A percentile compares a stretch with the other conserved stretches of the same genome.
phyloP scores from a whole-genome alignment of 306 rosid genomes.

The Begonia peltatifolia region DNA sequence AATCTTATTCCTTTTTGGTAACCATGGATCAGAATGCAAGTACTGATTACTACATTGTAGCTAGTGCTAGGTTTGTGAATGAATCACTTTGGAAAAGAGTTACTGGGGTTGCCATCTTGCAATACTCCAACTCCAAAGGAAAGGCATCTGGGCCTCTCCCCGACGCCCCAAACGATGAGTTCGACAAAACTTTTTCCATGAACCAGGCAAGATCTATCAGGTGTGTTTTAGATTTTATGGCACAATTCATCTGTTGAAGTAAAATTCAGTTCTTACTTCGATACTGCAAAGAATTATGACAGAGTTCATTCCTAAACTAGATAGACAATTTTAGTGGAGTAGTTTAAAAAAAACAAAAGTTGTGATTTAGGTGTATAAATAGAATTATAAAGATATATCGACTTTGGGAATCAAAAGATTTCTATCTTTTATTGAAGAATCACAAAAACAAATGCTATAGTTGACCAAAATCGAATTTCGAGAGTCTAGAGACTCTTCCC shows the following conservation, averaged over 20 bases:
- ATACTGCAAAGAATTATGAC: neutral
- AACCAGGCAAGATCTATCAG: slow-evolving; percentile 73
- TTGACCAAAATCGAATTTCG: too few relatives aligned
- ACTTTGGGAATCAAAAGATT: too few relatives aligned
- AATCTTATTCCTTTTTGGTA: slow-evolving; percentile 68
- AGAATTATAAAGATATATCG: too few relatives aligned
- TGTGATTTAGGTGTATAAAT: too few relatives aligned
- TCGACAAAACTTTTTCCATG: slow-evolving; percentile 42
- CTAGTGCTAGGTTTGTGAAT: slow-evolving; percentile 90
- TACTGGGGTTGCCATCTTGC: slow-evolving; percentile 76
- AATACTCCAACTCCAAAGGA: slow-evolving; percentile 68
- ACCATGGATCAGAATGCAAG: slow-evolving; percentile 83
- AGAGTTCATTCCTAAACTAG: too few relatives aligned
- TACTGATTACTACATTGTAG: slow-evolving; percentile 78
- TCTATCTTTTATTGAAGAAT: too few relatives aligned
- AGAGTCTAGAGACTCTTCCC: too few relatives aligned
- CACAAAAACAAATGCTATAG: too few relatives aligned
- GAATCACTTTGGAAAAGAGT: slow-evolving; percentile 75
- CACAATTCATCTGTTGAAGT: neutral
- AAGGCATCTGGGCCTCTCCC: slow-evolving; percentile 76
- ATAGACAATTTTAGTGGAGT: too few relatives aligned
- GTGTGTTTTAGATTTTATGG: slow-evolving; percentile 25
- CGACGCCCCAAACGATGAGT: slow-evolving; percentile 55
- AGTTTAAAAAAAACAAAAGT: too few relatives aligned
- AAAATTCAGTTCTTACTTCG: slow-evolving; percentile 2